Conservation (phyloP, 495 filamentous ascomycete genomes). For the Daldinia concentrica region DNA sequence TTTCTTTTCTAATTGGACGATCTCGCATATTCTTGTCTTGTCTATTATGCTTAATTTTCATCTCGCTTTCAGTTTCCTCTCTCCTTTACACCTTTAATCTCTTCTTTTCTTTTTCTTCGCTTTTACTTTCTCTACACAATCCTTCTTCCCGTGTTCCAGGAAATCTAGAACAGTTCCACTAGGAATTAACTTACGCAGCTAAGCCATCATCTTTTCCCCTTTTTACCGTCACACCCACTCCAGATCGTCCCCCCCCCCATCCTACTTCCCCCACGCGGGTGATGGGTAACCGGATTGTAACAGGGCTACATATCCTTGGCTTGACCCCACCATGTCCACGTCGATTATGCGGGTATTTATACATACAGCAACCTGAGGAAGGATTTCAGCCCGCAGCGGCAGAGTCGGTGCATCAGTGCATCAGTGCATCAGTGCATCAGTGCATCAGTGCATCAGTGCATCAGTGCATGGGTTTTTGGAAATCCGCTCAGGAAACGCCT, state of each 20-base stretch:
- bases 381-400: not conserved
- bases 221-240: conserved; percentile 17
- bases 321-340: conserved; percentile 28
- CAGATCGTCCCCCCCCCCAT: conserved; percentile 15
- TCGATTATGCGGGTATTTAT: conserved; percentile 5
- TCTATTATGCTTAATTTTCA: not conserved
- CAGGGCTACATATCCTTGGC: conserved; percentile 23
- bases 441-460: not conserved
- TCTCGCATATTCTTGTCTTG: not conserved
- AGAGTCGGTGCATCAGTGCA: not conserved
- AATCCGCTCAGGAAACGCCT: not conserved
- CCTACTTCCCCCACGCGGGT: conserved; percentile 32
- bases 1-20: conserved; percentile 12
- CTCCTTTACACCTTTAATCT: not conserved
- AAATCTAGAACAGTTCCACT: conserved; percentile 19
- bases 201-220: not conserved
- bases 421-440: not conserved
- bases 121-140: not conserved
- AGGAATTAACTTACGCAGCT: not conserved
- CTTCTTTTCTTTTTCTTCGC: conserved; percentile 9
- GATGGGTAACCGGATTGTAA: conserved; percentile 28
- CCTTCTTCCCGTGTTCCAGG: not conserved
- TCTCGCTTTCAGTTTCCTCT: not conserved
- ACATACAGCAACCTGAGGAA: not conserved
- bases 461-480: not conserved